Evolutionary conservation across 2,329 filamentous ascomycete genomes (phyloP), one percentile per base, ranked within the genome.

Genomic region (Calonectria naviculata): DNA sequence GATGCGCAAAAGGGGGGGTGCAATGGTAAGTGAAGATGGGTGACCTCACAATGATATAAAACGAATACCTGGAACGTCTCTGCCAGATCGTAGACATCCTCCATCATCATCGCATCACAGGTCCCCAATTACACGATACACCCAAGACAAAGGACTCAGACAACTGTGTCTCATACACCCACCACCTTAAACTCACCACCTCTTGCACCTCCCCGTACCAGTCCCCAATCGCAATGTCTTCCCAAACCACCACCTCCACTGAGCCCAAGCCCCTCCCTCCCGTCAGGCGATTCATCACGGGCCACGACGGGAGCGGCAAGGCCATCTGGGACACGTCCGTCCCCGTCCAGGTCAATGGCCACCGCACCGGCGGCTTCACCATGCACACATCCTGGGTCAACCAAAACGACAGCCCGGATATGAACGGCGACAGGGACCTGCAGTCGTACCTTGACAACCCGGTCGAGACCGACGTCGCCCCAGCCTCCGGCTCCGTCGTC

Each of bases 281-380:
- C 17, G 36, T 78, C 68, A 70, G 47, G 44, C 71, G 73, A 24
- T 74, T 73, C 63, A 76, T 78, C 69, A 75, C 76, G 34, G 74
- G 71, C 2, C 74, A 76, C 29, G 67, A 78, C 60, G 65, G 46
- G 34, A 28, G 72, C 21, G 71, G 75, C 24, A 72, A 74, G 34
- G 70, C 74, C 47, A 68, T 71, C 17, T 78, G 74, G 71, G 71
- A 78, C 31, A 67, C 61, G 2, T 69, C 65, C 3, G 26, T 78
- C 36, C 73, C 73, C 4, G 17, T 65, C 24, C 44, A 74, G 36
- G 71, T 76, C 31, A 12, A 68, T 8, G 71, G 68, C 29, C 68
- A 70, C 19, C 71, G 71, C 56, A 68, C 21, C 36, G 75, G 71
- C 29, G 74, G 71, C 65, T 78, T 76, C 68, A 62, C 75, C 42